These are phyloP conservation scores for Zymoseptoria crescenta DNA, from an alignment of 2,329 filamentous ascomycete genomes.

Conservation along the genomic window DNA sequence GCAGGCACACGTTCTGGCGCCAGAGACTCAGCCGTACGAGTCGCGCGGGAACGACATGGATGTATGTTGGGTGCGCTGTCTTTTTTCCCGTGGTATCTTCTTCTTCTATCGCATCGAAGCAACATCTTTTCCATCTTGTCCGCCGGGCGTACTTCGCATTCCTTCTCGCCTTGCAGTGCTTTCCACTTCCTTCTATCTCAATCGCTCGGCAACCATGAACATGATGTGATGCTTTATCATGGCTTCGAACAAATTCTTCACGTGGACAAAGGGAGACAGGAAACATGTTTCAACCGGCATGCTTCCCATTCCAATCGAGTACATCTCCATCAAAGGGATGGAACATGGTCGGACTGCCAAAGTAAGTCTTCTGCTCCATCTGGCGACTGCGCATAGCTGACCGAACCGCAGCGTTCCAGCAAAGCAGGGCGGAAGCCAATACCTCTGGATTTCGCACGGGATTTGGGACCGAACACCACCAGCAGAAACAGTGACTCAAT, in stretches of 20 bases:
- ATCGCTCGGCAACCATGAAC: not conserved
- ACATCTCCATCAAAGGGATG: constrained; percentile 23
- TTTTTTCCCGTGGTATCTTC: not conserved
- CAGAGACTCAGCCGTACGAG: not conserved
- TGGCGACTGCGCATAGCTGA: not conserved
- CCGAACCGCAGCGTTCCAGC: constrained; percentile 7
- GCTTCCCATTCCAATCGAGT: constrained; percentile 30
- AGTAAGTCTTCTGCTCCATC: constrained; percentile 5
- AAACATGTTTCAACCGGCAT: constrained; percentile 31
- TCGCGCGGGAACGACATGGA: not conserved
- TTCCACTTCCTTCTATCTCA: not conserved
- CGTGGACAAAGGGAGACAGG: constrained; percentile 37
- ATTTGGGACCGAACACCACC: constrained; percentile 4
- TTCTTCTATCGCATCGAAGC: not conserved
- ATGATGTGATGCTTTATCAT: constrained; percentile 20
- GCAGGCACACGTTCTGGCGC: not conserved
- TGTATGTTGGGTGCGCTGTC: not conserved
- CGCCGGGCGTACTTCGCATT: not conserved
- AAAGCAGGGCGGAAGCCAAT: constrained; percentile 20
- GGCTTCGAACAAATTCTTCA: constrained; percentile 35
- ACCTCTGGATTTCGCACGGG: constrained; percentile 19
- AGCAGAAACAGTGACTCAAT: constrained; percentile 18
- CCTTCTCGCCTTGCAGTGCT: not conserved
- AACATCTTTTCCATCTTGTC: not conserved
- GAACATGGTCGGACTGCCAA: constrained; percentile 16